Conservation (phyloP, 73 alveolate genomes). For the Uronychia setigera region DNA sequence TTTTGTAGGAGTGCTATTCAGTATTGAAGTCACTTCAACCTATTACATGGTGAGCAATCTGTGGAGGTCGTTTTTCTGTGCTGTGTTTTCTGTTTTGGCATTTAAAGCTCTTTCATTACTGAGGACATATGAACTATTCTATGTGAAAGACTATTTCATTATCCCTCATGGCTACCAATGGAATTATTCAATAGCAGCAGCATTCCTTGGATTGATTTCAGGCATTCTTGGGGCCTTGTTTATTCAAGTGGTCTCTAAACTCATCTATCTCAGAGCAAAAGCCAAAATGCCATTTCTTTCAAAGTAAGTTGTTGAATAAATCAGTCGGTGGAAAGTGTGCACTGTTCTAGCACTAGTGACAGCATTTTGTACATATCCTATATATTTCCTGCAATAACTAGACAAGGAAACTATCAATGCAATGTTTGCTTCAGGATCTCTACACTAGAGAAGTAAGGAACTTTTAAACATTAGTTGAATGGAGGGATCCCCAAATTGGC, state of each 20-base stretch:
- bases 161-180: neutral
- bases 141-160: neutral
- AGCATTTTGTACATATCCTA: constrained; percentile 44
- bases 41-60: constrained; percentile 88
- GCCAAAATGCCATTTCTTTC: constrained; percentile 51
- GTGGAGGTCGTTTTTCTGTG: constrained; percentile 86
- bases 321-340: constrained; percentile 45
- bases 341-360: constrained; percentile 32
- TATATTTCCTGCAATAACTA: constrained; percentile 28
- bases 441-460: constrained; percentile 5
- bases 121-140: constrained; percentile 46
- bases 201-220: constrained; percentile 61
- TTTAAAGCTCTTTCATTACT: constrained; percentile 65
- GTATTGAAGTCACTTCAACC: constrained; percentile 88
- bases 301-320: neutral
- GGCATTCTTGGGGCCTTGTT: constrained; percentile 83
- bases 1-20: constrained; percentile 82
- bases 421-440: constrained; percentile 44
- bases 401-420: constrained; percentile 29
- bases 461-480: constrained; percentile 24
- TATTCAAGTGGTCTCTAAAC: constrained; percentile 40
- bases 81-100: constrained; percentile 76
- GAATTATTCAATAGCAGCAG: neutral
- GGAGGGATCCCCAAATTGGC: constrained; percentile 28
- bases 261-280: constrained; percentile 44